phyloP scores from a whole-genome alignment of 2,329 filamentous ascomycete species.

The Botrytis paeoniae region DNA sequence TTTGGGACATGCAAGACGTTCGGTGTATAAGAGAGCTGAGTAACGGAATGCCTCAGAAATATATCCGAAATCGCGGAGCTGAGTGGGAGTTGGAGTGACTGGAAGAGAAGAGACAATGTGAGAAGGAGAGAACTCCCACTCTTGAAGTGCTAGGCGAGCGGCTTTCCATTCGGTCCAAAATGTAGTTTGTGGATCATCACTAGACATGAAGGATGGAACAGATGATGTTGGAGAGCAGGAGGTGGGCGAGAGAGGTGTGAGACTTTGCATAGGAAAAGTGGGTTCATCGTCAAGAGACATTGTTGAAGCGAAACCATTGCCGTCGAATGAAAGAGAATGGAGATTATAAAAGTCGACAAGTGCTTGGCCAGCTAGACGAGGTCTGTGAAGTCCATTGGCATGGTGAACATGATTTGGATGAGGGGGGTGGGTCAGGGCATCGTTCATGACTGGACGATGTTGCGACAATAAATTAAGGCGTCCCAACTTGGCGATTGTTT shows the following conservation, averaged over 20 bases:
- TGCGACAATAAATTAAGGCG: constrained; percentile 83
- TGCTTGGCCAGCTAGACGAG: constrained; percentile 43
- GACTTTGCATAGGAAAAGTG: constrained; percentile 35
- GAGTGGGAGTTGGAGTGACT: constrained; percentile 50
- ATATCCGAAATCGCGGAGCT: constrained; percentile 72
- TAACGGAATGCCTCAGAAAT: constrained; percentile 90
- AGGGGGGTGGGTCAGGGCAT: constrained; percentile 34
- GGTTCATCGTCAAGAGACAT: constrained; percentile 52
- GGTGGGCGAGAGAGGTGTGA: constrained; percentile 36
- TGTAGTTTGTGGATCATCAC: constrained; percentile 58
- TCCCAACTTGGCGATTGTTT: constrained; percentile 77
- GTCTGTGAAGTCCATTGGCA: constrained; percentile 33
- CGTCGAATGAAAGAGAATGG: constrained; percentile 60
- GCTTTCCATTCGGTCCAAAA: constrained; percentile 90
- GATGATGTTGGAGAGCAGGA: constrained; percentile 32
- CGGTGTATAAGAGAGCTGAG: constrained; percentile 83
- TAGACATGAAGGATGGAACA: neutral
- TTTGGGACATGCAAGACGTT: constrained; percentile 76
- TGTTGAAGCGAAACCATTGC: constrained; percentile 60
- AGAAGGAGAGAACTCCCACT: constrained; percentile 70
- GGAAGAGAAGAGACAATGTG: constrained; percentile 52
- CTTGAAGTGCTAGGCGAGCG: constrained; percentile 70
- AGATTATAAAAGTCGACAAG: constrained; percentile 50
- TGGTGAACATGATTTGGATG: constrained; percentile 27
- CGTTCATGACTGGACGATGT: constrained; percentile 54